A percentile compares a stretch with the other conserved stretches of the same genome.
Evolutionary conservation across 345 rosid species (phyloP).

Genomic region (Murraya paniculata): DNA sequence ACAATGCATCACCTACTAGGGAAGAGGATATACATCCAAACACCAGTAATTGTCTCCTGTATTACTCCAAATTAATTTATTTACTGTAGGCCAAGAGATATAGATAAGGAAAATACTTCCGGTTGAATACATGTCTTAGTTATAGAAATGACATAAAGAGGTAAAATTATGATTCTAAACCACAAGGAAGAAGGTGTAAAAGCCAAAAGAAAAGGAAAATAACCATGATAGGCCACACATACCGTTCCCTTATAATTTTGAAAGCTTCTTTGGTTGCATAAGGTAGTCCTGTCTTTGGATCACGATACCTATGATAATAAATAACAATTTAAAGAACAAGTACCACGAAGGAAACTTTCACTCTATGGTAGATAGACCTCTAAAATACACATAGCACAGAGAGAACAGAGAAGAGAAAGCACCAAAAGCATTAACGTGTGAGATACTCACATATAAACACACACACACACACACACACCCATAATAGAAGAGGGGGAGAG

Average conservation of each 20-base stretch:
- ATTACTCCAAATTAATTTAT: neutral
- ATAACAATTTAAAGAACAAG: conserved; percentile 13
- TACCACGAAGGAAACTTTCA: neutral
- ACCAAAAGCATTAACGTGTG: neutral
- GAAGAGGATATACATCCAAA: neutral
- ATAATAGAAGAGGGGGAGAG: neutral
- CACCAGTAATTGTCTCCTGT: neutral
- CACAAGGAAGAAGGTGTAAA: neutral
- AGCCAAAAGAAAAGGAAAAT: neutral
- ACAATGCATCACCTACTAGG: neutral
- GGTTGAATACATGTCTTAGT: neutral
- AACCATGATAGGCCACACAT: conserved; percentile 5
- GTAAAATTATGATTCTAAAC: neutral
- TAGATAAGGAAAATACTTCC: neutral
- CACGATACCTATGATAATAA: conserved; percentile 61
- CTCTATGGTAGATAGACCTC: neutral
- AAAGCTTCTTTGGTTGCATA: conserved; percentile 89
- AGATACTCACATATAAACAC: neutral
- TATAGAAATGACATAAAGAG: neutral
- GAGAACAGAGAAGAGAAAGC: neutral
- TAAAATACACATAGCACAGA: neutral
- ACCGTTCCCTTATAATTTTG: conserved; percentile 81
- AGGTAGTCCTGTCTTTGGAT: conserved; percentile 89
- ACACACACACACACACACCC: neutral
- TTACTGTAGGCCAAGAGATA: neutral